Evolutionary conservation across 2,329 filamentous ascomycete genomes (phyloP), one percentile per base, ranked within the genome.

Genomic region (Colletotrichum sp.): DNA sequence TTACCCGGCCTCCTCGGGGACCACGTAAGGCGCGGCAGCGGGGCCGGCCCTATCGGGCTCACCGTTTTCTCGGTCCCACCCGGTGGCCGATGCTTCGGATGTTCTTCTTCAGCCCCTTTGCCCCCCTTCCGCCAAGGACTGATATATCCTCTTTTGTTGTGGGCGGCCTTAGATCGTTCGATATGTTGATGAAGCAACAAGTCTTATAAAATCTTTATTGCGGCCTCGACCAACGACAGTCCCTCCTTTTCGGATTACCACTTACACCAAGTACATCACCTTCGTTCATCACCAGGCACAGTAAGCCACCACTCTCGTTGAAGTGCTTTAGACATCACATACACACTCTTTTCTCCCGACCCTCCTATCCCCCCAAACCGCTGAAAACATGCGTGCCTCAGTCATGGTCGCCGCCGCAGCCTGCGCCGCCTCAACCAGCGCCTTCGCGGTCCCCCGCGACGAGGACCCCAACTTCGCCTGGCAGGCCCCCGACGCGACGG

Each of bases 321-420:
- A 34, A 6, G 30, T 28, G 28, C 6, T 39, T 4, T 34, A 64
- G 3, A 32, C 34, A 32, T n/a, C 34, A 36, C n/a, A n/a, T n/a
- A n/a, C n/a, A n/a, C 32, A 64, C 32, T 64, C 62, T 64, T 39
- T 62, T 63, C 13, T 34, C 6, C 26, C 49, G 7, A 24, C 4
- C 16, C 5, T 32, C 15, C 36, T 12, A 26, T 6, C 6, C 26
- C 36, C 44, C 44, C 44, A n/a, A 21, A n/a, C 32, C 21, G 16
- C 13, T 34, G 28, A 24, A 52, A 63, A 36, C 7, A 76, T 76
- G 73, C 73, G 70, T 70, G 49, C 70, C 13, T 73, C 70, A 26
- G 64, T 71, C 71, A 62, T 68, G 62, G n/a, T 76, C 44, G 73
- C 70, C 44, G 73, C 69, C 16, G 69, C 70, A 28, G 34, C 64